phyloP scores from a whole-genome alignment of 2,329 filamentous ascomycete genomes.

The Plectosphaerella cucumerina region DNA sequence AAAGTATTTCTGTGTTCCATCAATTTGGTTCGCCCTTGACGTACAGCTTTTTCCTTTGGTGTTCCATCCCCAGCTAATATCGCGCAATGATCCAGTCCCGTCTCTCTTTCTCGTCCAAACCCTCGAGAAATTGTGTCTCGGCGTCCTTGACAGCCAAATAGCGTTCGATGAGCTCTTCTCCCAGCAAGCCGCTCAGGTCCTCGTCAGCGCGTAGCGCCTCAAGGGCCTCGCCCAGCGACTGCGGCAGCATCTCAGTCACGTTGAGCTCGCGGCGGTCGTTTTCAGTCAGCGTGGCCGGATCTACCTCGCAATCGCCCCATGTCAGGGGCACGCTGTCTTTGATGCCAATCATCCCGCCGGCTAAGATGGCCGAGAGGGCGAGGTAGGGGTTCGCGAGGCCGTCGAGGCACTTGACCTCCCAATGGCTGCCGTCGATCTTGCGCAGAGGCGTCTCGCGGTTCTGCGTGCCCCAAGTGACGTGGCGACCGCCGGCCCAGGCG shows the following conservation, averaged over 20 bases:
- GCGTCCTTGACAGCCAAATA: constrained; percentile 56
- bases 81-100: constrained; percentile 61
- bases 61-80: constrained; percentile 50
- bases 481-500: constrained; percentile 74
- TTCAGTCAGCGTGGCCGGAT: constrained; percentile 46
- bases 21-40: not conserved
- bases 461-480: constrained; percentile 77
- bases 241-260: constrained; percentile 51
- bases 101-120: constrained; percentile 43
- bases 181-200: constrained; percentile 41
- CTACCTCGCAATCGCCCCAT: constrained; percentile 49
- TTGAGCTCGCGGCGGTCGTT: constrained; percentile 46
- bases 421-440: constrained; percentile 62
- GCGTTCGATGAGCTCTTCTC: constrained; percentile 45
- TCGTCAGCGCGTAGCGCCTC: constrained; percentile 42
- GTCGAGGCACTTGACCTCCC: constrained; percentile 77
- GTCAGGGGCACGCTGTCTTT: constrained; percentile 29
- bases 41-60: not conserved
- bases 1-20: not conserved
- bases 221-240: constrained; percentile 50
- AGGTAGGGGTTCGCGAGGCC: constrained; percentile 77
- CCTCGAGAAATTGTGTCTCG: constrained; percentile 47
- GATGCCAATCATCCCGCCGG: constrained; percentile 55
- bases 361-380: constrained; percentile 57
- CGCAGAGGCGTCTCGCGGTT: constrained; percentile 74